phyloP scores from a whole-genome alignment of 2,329 filamentous ascomycete species.

The Monilinia polystroma region DNA sequence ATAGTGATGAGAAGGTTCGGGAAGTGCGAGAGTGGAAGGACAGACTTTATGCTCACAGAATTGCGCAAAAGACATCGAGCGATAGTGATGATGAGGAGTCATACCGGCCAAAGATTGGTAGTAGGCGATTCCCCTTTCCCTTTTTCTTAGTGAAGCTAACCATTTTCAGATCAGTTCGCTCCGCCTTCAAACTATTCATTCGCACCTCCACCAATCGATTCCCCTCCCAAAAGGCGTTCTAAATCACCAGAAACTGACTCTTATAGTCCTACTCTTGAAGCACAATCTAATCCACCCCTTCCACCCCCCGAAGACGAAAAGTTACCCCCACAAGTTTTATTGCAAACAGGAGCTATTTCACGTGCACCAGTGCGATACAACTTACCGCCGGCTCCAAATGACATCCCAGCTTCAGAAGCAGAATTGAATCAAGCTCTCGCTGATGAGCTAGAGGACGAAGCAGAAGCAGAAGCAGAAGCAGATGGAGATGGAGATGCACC shows the following conservation, averaged over 20 bases:
- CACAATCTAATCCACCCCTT: slow-evolving; percentile 33
- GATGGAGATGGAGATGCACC: slow-evolving; percentile 44
- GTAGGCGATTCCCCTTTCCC: slow-evolving; percentile 41
- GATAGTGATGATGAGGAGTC: slow-evolving; percentile 46
- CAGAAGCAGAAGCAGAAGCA: slow-evolving; percentile 35
- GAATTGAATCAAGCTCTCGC: slow-evolving; percentile 49
- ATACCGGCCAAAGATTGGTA: slow-evolving; percentile 44
- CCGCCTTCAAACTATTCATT: slow-evolving; percentile 57
- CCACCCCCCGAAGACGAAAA: slow-evolving; percentile 36
- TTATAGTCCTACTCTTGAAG: slow-evolving; percentile 27
- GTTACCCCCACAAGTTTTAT: slow-evolving; percentile 35
- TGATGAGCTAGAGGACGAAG: slow-evolving; percentile 43
- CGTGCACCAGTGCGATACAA: slow-evolving; percentile 75
- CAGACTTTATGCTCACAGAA: slow-evolving; percentile 70
- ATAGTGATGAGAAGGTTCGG: slow-evolving; percentile 77
- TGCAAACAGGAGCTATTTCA: slow-evolving; percentile 62
- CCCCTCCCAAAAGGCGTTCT: slow-evolving; percentile 46
- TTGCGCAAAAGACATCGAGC: slow-evolving; percentile 49
- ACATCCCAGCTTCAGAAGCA: slow-evolving; percentile 53
- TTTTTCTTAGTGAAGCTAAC: slow-evolving; percentile 26
- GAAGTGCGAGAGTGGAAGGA: slow-evolving; percentile 86
- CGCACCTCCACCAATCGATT: slow-evolving; percentile 52
- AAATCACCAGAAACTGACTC: slow-evolving; percentile 33
- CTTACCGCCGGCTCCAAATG: slow-evolving; percentile 50
- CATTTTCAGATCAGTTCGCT: slow-evolving; percentile 55